A percentile compares a stretch with the other conserved stretches of the same genome.
Conservation (phyloP, 208 protist genomes). For the Acanthamoeba healyi region DNA sequence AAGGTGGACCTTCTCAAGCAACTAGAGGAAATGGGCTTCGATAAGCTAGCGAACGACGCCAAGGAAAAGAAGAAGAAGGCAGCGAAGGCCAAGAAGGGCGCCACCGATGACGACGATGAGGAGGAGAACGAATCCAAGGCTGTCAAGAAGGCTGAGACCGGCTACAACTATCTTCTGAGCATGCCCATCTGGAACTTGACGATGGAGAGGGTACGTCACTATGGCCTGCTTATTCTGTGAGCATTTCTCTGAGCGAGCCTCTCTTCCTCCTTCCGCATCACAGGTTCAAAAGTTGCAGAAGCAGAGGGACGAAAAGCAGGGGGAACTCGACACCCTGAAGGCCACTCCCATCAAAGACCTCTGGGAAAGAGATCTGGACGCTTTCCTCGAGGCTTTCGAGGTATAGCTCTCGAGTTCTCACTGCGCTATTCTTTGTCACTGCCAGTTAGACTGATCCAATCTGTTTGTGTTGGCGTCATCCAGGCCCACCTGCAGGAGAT, state of each 20-base stretch:
- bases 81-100: conserved; percentile 91
- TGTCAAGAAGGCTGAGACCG: conserved; percentile 82
- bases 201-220: conserved; percentile 94
- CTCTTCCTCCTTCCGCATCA: not conserved
- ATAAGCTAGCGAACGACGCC: conserved; percentile 83
- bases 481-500: conserved; percentile 64
- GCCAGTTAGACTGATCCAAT: not conserved
- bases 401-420: conserved; percentile 12
- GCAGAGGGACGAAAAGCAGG: conserved; percentile 67
- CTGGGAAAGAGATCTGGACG: conserved; percentile 67
- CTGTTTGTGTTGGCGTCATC: not conserved
- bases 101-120: conserved; percentile 78
- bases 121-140: conserved; percentile 39
- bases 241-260: too few species aligned
- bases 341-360: conserved; percentile 31
- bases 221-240: not conserved
- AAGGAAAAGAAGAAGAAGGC: conserved; percentile 89
- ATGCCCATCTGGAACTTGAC: conserved; percentile 99
- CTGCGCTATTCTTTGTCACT: not conserved
- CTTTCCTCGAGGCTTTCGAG: conserved; percentile 57
- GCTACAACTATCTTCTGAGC: conserved; percentile 99
- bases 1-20: conserved; percentile 96
- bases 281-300: conserved; percentile 69
- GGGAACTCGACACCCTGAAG: conserved; percentile 64
- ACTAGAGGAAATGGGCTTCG: conserved; percentile 93